Base-by-base conservation (phyloP, 2,329 filamentous ascomycete species). In the Raffaelea ambrosiae region DNA sequence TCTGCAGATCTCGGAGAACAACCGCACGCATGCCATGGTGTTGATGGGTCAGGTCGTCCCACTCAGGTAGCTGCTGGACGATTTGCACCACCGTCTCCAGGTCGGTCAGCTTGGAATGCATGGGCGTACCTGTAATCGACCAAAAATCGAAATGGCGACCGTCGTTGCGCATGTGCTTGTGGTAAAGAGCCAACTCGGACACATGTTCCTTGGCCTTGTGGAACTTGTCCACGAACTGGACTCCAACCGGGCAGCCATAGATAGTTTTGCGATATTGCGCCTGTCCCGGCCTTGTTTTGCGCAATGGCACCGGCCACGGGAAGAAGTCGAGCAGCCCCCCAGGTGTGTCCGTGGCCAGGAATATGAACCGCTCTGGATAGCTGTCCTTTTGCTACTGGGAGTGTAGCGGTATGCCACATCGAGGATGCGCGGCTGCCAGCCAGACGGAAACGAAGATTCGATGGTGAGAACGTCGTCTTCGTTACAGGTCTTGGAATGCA, bases 181-280 rank as follows among this genome's bases (percentile, higher is more conserved):
- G 53, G 14, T 50, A 42, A 7, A 20, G 45, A 3, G 51, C 54
- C 31, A 58, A 45, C 9, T 47, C 38, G 26, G 54, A 31, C 3
- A 48, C 50, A 1, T 46, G 46, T 16, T 35, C 42, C n/a, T 47
- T 46, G 31, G 48, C 49, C 42, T 53, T 54, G 52, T 58, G 56
- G 45, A 55, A 57, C 49, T 58, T 54, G 47, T 58, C 56, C 10
- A 58, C 56, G 13, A 58, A n/a, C 49, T 56, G 54, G 40, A 56
- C 48, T 40, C 54, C 54, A 1, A 58, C 40, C 19, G 55, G 56
- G 26, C 55, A 56, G 48, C 47, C 51, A 14, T 58, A 58, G 9
- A 57, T 46, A 1, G 53, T 53, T 40, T 49, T 48, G 16, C 49
- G 50, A 20, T 52, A 47, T 11, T 49, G 48, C 0, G 51, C 7